These are phyloP conservation scores for Exophiala calicioides DNA, from an alignment of 2,329 filamentous ascomycete species.

Conservation along the genomic window DNA sequence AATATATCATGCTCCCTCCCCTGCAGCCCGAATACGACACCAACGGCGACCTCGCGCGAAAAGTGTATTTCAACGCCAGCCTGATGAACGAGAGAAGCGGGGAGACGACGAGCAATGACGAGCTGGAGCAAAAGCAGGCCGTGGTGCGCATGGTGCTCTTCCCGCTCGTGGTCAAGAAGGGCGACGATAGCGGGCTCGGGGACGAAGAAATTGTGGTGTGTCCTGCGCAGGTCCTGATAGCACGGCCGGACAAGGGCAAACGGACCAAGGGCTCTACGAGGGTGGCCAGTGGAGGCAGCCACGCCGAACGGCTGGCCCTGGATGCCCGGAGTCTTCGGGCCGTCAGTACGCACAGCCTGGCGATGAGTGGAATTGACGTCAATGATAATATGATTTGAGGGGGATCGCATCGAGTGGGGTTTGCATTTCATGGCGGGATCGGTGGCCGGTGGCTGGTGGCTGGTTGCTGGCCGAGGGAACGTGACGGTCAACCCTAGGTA, in stretches of 20 bases:
- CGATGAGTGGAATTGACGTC: constrained; percentile 44
- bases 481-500: no score
- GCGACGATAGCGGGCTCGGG: constrained; percentile 80
- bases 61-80: constrained; percentile 86
- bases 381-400: constrained; percentile 24
- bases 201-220: constrained; percentile 95
- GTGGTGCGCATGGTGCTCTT: constrained; percentile 92
- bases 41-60: constrained; percentile 83
- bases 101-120: constrained; percentile 69
- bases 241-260: constrained; percentile 48
- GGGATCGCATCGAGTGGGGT: background rate
- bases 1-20: constrained; percentile 98
- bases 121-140: constrained; percentile 72
- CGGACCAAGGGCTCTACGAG: constrained; percentile 41
- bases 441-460: no score
- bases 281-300: constrained; percentile 42
- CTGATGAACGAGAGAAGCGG: constrained; percentile 93
- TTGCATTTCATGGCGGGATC: constrained; percentile 9
- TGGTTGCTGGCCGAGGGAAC: no score
- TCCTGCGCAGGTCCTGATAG: constrained; percentile 88
- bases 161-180: constrained; percentile 94
- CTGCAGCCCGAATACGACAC: constrained; percentile 92
- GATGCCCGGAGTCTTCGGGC: constrained; percentile 48
- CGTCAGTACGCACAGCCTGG: constrained; percentile 43
- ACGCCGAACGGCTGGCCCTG: constrained; percentile 41